Percentiles rank a stretch among this genome's conserved stretches.
Evolutionary conservation across 2,329 filamentous ascomycete species (phyloP).

Genomic region (Monilinia aucupariae): DNA sequence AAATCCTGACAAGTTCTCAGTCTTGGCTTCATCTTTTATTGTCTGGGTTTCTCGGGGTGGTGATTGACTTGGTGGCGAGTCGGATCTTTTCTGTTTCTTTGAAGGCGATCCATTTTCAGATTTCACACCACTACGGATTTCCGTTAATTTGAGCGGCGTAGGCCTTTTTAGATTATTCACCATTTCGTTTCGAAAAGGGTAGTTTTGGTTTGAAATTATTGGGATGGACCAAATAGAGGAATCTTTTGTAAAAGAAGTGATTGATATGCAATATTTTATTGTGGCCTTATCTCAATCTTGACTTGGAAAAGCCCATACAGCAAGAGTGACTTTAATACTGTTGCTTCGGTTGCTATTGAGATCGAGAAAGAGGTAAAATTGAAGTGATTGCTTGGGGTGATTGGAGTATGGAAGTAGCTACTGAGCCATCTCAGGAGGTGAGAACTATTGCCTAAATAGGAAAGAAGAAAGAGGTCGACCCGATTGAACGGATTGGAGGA

Average conservation of each 20-base stretch:
- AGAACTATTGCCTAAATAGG: background rate
- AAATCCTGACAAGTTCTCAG: background rate
- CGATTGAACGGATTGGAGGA: too few relatives aligned
- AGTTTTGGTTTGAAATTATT: background rate
- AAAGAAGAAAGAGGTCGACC: background rate
- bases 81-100: background rate
- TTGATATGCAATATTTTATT: background rate
- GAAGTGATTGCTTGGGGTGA: background rate
- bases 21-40: background rate
- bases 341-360: background rate
- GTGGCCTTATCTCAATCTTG: too few relatives aligned
- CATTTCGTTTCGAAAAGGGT: background rate
- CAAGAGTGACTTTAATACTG: background rate
- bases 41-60: background rate
- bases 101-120: background rate
- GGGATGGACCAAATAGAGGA: background rate
- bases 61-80: background rate
- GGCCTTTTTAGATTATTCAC: background rate
- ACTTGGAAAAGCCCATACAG: background rate
- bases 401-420: background rate
- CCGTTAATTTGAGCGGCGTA: background rate
- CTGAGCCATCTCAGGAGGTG: background rate
- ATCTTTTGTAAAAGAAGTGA: background rate
- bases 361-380: background rate
- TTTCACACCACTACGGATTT: background rate